These are phyloP conservation scores for Hypomyces rosellus DNA, from an alignment of 2,329 filamentous ascomycete genomes.

Conservation along the genomic window DNA sequence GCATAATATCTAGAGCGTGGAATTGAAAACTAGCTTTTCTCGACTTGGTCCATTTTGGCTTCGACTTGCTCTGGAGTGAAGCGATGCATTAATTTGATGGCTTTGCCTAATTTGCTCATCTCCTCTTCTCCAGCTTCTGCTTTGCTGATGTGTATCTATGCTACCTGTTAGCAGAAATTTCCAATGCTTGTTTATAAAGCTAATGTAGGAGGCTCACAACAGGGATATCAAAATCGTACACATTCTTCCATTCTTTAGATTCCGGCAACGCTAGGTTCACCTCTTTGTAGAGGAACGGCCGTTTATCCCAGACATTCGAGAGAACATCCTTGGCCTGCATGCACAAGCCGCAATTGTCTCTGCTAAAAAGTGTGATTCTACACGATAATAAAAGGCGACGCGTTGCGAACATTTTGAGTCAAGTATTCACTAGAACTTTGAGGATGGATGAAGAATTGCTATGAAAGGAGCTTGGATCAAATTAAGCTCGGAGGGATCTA, in stretches of 20 bases:
- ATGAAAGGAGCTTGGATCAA: neutral
- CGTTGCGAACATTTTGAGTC: slow-evolving; percentile 44
- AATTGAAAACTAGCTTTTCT: slow-evolving; percentile 20
- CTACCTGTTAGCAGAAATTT: neutral
- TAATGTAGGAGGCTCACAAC: slow-evolving; percentile 48
- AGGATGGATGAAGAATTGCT: neutral
- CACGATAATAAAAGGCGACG: slow-evolving; percentile 43
- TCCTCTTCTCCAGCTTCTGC: slow-evolving; percentile 43
- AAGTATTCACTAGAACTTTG: neutral
- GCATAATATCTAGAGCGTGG: neutral
- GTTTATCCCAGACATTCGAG: slow-evolving; percentile 58
- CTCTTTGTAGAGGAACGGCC: slow-evolving; percentile 63
- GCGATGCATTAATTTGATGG: slow-evolving; percentile 71
- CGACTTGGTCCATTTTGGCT: slow-evolving; percentile 59
- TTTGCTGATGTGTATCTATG: slow-evolving; percentile 58
- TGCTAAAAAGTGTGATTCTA: slow-evolving; percentile 70
- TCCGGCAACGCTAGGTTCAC: slow-evolving; percentile 62
- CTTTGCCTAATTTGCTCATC: slow-evolving; percentile 49
- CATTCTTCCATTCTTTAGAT: slow-evolving; percentile 58
- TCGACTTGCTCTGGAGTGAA: slow-evolving; percentile 63
- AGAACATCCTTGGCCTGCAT: slow-evolving; percentile 61
- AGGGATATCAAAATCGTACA: slow-evolving; percentile 78
- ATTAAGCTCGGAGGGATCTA: neutral
- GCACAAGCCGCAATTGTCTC: slow-evolving; percentile 66
- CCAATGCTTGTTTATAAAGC: neutral